Evolutionary conservation across 371 early-diverging fungal species (phyloP).

Genomic region (Paraphysoderma sedebokerense): DNA sequence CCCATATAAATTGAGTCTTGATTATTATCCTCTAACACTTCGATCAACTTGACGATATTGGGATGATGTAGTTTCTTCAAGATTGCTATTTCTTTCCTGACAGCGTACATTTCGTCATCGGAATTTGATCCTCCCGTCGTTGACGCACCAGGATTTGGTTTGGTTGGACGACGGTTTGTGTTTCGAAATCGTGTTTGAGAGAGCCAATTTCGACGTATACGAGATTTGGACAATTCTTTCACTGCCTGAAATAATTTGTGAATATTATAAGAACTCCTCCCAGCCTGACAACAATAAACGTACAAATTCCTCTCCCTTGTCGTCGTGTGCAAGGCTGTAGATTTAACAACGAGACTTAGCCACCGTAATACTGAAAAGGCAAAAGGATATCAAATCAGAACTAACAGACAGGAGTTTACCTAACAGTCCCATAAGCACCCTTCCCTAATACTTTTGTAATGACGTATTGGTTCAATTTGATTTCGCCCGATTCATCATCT

Average conservation of each 20-base stretch:
- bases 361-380: neutral
- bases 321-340: slow-evolving; percentile 3
- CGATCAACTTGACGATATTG: slow-evolving; percentile 71
- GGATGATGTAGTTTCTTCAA: slow-evolving; percentile 79
- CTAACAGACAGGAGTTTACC: neutral
- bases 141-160: slow-evolving; percentile 3
- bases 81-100: slow-evolving; percentile 82
- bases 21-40: slow-evolving; percentile 79
- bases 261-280: neutral
- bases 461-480: slow-evolving; percentile 63
- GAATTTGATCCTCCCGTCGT: slow-evolving; percentile 7
- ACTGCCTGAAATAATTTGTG: slow-evolving; percentile 38
- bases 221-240: slow-evolving; percentile 70
- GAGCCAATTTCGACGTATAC: slow-evolving; percentile 2
- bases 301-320: slow-evolving; percentile 13
- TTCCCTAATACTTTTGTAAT: slow-evolving; percentile 56
- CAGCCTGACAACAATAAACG: slow-evolving; percentile 8
- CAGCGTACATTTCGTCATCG: slow-evolving; percentile 57
- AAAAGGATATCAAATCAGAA: neutral
- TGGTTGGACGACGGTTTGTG: neutral
- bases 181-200: slow-evolving; percentile 1
- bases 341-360: neutral
- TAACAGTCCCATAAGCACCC: slow-evolving; percentile 79
- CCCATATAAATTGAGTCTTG: slow-evolving; percentile 65
- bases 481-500: slow-evolving; percentile 45